phyloP scores from a whole-genome alignment of 257 asterid genomes.

The Gentiana straminea region DNA sequence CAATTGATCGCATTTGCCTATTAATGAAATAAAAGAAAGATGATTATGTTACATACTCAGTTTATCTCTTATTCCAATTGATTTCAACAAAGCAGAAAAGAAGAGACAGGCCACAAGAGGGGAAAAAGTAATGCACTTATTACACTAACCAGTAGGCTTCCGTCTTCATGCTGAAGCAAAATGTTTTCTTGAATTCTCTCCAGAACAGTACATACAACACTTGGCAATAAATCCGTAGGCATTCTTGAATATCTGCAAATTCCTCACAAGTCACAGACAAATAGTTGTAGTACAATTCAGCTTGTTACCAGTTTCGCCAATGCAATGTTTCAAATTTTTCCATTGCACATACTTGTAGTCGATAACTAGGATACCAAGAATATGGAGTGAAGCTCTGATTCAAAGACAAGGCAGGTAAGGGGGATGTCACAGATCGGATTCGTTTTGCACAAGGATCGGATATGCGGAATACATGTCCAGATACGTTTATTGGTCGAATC shows the following conservation, averaged over 20 bases:
- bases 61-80: not conserved
- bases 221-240: conserved; percentile 66
- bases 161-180: conserved; percentile 54
- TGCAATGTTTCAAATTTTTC: too few relatives aligned
- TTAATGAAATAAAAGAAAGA: conserved; percentile 11
- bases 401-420: too few relatives aligned
- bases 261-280: not conserved
- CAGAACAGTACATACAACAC: conserved; percentile 52
- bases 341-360: too few relatives aligned
- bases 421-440: too few relatives aligned
- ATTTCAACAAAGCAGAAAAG: not conserved
- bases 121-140: not conserved
- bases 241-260: conserved; percentile 72
- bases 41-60: not conserved
- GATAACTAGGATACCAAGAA: too few relatives aligned
- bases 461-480: too few relatives aligned
- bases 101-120: not conserved
- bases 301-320: too few relatives aligned
- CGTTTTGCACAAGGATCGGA: too few relatives aligned
- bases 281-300: too few relatives aligned
- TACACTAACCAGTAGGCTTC: conserved; percentile 57
- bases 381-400: too few relatives aligned
- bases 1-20: conserved; percentile 73
- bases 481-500: too few relatives aligned
- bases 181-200: conserved; percentile 57